Base-by-base conservation (phyloP, 352 stramenopile species). In the Globisporangium heterothallicum region DNA sequence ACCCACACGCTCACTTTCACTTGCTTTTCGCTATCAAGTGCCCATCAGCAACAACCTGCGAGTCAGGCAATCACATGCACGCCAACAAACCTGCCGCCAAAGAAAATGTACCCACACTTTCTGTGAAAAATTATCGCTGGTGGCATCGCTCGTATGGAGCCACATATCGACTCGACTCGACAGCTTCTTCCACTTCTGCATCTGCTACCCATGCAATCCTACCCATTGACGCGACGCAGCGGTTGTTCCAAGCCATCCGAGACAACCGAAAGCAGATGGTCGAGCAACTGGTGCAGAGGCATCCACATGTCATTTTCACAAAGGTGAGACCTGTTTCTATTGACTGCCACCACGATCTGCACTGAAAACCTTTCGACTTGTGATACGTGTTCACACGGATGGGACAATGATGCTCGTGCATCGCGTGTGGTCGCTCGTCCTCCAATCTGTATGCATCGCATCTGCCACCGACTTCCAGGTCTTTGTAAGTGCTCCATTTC, bases 251-350 rank as follows among this genome's bases (percentile, higher is more conserved):
- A 10, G 59, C 64, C 26, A 79, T 83, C 42, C 64, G 62, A 12
- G 59, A 67, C 27, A 80, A 76, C 41, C 42, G 55, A 18, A 46
- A 68, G 13, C 53, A 67, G 10, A 45, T 42, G 13, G 66, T 78
- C 30, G 44, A 62, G 45, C 38, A 40, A 14, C 49, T 60, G 21
- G 47, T 79, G 19, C 34, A 46, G 27, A n/a, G 43, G n/a, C 52
- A 67, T 24, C 66, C 72, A 2, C 44, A 63, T n/a, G 53, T 59
- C 46, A 44, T 66, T 24, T 63, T 72, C 66, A 64, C 58, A 25
- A 82, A 82, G 66, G 68, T 82, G 43, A 44, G 52, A 18, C 4
- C 41, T 18, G 5, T n/a, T n/a, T n/a, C n/a, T n/a, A n/a, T n/a
- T n/a, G n/a, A n/a, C n/a, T n/a, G 21, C 6, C 41, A 13, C 16